phyloP scores from a whole-genome alignment of 352 stramenopile species.

The Globisporangium recalcitrans region DNA sequence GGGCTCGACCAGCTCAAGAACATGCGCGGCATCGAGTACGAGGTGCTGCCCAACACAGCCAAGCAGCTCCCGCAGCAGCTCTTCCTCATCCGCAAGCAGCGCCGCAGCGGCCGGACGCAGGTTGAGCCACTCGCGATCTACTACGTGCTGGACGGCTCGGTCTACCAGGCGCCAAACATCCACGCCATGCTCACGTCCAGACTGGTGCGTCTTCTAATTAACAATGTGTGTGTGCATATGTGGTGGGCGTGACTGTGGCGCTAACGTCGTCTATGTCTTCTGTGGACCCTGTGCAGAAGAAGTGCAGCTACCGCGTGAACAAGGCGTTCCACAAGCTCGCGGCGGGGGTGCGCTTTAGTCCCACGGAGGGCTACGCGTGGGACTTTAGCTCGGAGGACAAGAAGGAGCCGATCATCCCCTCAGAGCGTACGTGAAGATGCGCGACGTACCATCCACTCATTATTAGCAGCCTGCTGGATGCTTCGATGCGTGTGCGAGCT shows the following conservation, averaged over 20 bases:
- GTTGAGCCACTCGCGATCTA: conserved; percentile 82
- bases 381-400: conserved; percentile 85
- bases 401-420: conserved; percentile 80
- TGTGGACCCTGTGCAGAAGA: conserved; percentile 48
- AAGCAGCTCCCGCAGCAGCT: conserved; percentile 86
- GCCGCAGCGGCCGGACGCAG: conserved; percentile 64
- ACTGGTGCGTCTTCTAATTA: conserved; percentile 73
- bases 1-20: conserved; percentile 84
- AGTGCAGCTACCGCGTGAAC: conserved; percentile 82
- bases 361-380: conserved; percentile 82
- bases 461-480: no score
- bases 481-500: no score
- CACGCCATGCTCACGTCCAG: conserved; percentile 85
- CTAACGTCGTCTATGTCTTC: no score
- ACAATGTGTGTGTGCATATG: neutral
- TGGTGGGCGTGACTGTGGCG: no score
- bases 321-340: conserved; percentile 77
- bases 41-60: conserved; percentile 73
- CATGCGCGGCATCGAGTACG: conserved; percentile 86
- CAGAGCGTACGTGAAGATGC: conserved; percentile 55
- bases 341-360: conserved; percentile 76
- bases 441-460: neutral
- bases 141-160: conserved; percentile 82
- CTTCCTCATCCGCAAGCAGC: conserved; percentile 86
- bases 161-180: conserved; percentile 87